Conservation (phyloP, 495 filamentous ascomycete species). For the Neurospora sp. region DNA sequence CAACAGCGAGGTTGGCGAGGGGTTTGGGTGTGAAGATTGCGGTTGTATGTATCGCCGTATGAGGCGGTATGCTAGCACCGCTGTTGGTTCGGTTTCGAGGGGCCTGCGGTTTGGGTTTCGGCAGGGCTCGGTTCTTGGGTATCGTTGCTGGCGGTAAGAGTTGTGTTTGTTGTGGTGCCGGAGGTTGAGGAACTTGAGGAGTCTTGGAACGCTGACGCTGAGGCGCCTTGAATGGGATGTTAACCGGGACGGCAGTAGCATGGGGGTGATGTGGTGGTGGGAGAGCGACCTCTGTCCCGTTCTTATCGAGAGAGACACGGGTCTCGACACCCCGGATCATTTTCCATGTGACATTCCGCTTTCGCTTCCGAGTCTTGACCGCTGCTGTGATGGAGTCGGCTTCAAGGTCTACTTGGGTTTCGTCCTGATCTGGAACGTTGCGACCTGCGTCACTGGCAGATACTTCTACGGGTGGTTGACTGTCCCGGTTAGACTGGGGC, state of each 20-base stretch:
- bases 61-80: neutral
- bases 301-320: constrained; percentile 7
- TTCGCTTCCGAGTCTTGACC: constrained; percentile 33
- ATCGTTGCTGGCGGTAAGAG: neutral
- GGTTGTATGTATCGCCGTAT: neutral
- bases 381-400: constrained; percentile 25
- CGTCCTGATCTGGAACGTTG: neutral
- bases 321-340: constrained; percentile 30
- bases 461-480: neutral
- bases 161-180: neutral
- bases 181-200: neutral
- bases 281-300: neutral
- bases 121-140: neutral
- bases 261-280: neutral
- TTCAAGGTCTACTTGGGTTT: neutral
- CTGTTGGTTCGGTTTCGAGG: neutral
- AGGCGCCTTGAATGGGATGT: neutral
- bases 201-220: neutral
- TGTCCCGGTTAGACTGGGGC: neutral
- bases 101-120: neutral
- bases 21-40: neutral
- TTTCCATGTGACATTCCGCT: constrained; percentile 23
- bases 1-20: neutral
- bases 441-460: neutral
- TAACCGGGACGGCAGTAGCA: neutral